Evolutionary conservation across 805 yeast genomes (phyloP).

Genomic region (Candida mattraensis): DNA sequence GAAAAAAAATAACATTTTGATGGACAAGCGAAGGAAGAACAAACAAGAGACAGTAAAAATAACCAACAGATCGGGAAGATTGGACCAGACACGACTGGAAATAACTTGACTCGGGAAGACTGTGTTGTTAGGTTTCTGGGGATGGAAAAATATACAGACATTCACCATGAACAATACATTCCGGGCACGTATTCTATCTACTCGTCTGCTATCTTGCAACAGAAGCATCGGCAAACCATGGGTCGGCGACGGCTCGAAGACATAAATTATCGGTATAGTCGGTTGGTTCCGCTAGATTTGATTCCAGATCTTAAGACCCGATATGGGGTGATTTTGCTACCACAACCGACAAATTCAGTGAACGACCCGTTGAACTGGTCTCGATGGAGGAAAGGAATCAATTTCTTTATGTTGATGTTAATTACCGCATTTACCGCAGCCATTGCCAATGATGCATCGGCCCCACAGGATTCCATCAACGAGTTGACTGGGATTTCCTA

Average conservation of each 20-base stretch:
- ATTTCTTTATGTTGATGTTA: constrained; percentile 39
- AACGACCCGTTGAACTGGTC: constrained; percentile 56
- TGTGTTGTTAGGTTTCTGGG: too few relatives aligned
- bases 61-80: too few relatives aligned
- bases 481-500: constrained; percentile 43
- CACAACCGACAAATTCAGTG: constrained; percentile 50
- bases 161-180: constrained; percentile 40
- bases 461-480: constrained; percentile 47
- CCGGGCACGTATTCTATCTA: constrained; percentile 60
- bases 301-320: constrained; percentile 31
- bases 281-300: constrained; percentile 14
- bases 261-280: constrained; percentile 19
- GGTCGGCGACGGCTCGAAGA: constrained; percentile 3
- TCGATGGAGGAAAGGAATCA: constrained; percentile 35
- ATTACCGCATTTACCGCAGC: constrained; percentile 51
- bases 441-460: constrained; percentile 49
- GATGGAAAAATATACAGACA: constrained; percentile 39
- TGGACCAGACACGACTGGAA: too few relatives aligned
- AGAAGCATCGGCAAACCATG: constrained; percentile 15
- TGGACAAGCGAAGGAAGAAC: too few relatives aligned
- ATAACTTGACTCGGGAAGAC: too few relatives aligned
- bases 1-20: too few relatives aligned
- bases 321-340: constrained; percentile 40
- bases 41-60: too few relatives aligned
- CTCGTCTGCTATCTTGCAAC: constrained; percentile 36